Evolutionary conservation across 306 rosid genomes (phyloP).

Genomic region (Glycyrrhiza uralensis): DNA sequence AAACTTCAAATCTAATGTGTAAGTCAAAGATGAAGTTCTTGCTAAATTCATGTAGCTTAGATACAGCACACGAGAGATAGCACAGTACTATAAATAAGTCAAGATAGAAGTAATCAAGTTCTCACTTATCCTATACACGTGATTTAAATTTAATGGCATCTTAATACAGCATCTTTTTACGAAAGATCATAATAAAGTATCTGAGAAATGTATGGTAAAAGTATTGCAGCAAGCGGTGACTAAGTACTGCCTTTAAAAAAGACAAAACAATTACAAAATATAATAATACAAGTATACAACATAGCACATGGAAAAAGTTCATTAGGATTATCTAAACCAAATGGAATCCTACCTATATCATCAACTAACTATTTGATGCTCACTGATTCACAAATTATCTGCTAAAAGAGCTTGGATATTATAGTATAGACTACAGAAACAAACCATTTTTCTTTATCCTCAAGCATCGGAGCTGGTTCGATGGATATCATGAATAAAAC

Average conservation of each 20-base stretch:
- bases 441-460: constrained; percentile 99
- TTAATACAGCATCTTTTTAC: background rate
- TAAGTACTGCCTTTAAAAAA: background rate
- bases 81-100: background rate
- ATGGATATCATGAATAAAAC: constrained; percentile 98
- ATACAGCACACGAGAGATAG: background rate
- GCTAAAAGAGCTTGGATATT: constrained; percentile 6
- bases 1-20: background rate
- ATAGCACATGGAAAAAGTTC: background rate
- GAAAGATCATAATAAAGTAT: background rate
- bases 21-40: background rate
- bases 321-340: constrained; percentile 6
- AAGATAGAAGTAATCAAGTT: background rate
- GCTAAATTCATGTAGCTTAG: background rate
- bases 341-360: constrained; percentile 2
- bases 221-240: background rate
- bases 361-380: constrained; percentile 3
- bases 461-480: constrained; percentile 99
- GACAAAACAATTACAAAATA: background rate
- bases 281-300: background rate
- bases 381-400: constrained; percentile 10
- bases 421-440: constrained; percentile 27
- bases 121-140: background rate
- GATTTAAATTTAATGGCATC: constrained; percentile 7
- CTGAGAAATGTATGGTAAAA: background rate